phyloP scores from a whole-genome alignment of 1,284 basidiomycete species.

The Prillingera fragicola region DNA sequence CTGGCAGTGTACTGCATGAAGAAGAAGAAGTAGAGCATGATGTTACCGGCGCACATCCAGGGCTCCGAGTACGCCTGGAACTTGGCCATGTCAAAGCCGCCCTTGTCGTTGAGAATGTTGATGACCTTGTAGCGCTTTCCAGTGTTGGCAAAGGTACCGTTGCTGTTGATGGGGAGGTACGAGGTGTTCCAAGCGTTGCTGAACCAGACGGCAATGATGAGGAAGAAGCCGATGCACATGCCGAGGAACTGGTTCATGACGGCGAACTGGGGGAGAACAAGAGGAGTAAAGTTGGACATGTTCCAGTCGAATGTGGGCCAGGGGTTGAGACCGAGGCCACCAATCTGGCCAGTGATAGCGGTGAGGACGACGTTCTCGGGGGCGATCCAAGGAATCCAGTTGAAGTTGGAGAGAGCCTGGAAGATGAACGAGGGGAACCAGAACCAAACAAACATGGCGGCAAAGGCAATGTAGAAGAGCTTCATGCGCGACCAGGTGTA shows the following conservation, averaged over 20 bases:
- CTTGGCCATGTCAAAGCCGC: constrained; percentile 20
- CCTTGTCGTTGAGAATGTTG: constrained; percentile 31
- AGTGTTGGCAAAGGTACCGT: constrained; percentile 25
- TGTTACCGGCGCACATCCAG: constrained; percentile 35
- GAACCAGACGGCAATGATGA: constrained; percentile 27
- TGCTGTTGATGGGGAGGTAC: constrained; percentile 36
- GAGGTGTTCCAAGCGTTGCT: constrained; percentile 31
- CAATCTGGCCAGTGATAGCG: constrained; percentile 24
- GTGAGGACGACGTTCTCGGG: constrained; percentile 41
- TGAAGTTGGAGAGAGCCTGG: constrained; percentile 53
- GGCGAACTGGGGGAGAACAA: constrained; percentile 21
- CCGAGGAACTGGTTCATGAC: constrained; percentile 31
- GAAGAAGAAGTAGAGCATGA: constrained; percentile 35
- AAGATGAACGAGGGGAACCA: constrained; percentile 49
- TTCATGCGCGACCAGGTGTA: constrained; percentile 44
- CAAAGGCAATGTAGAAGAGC: constrained; percentile 42
- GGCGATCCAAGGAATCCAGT: constrained; percentile 59
- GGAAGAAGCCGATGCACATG: constrained; percentile 20
- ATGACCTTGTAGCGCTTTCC: constrained; percentile 41
- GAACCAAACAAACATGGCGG: constrained; percentile 44
- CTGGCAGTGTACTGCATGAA: constrained; percentile 38
- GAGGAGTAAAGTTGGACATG: constrained; percentile 12
- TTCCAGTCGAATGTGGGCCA: constrained; percentile 45
- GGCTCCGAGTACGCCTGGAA: constrained; percentile 40
- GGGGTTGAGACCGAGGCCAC: constrained; percentile 35